Percentiles rank a stretch among this genome's conserved stretches.
Conservation (phyloP, 2,329 filamentous ascomycete species). For the Apiospora malaysiana region DNA sequence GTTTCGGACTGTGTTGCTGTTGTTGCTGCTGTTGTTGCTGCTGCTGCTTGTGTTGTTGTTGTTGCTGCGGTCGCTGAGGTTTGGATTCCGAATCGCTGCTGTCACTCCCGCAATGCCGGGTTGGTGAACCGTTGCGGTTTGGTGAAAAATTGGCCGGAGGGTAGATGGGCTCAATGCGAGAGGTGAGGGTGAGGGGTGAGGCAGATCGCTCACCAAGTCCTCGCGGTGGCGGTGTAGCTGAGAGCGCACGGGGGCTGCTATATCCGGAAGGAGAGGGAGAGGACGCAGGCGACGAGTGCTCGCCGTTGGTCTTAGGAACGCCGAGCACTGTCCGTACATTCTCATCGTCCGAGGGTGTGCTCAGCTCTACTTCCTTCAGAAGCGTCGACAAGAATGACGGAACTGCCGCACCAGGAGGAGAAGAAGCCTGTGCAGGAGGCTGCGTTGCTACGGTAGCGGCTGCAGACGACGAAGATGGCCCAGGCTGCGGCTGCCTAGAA, state of each 20-base stretch:
- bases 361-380: conserved; percentile 83
- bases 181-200: conserved; percentile 70
- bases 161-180: conserved; percentile 74
- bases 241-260: conserved; percentile 71
- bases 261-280: conserved; percentile 69
- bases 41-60: conserved; percentile 35
- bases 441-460: conserved; percentile 17
- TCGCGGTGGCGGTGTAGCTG: conserved; percentile 72
- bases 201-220: conserved; percentile 66
- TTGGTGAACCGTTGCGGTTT: conserved; percentile 33
- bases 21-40: conserved; percentile 27
- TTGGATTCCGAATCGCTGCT: conserved; percentile 49
- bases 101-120: conserved; percentile 43
- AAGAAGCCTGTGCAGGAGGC: neutral
- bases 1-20: conserved; percentile 34
- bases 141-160: conserved; percentile 66
- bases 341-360: conserved; percentile 64
- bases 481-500: conserved; percentile 39
- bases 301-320: conserved; percentile 38
- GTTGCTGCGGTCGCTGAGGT: conserved; percentile 47
- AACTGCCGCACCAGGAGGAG: conserved; percentile 38
- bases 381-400: conserved; percentile 88
- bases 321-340: conserved; percentile 48
- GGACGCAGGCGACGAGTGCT: conserved; percentile 67
- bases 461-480: conserved; percentile 22